These are phyloP conservation scores for Xylaria venustula DNA, from an alignment of 495 filamentous ascomycete genomes.

Conservation along the genomic window DNA sequence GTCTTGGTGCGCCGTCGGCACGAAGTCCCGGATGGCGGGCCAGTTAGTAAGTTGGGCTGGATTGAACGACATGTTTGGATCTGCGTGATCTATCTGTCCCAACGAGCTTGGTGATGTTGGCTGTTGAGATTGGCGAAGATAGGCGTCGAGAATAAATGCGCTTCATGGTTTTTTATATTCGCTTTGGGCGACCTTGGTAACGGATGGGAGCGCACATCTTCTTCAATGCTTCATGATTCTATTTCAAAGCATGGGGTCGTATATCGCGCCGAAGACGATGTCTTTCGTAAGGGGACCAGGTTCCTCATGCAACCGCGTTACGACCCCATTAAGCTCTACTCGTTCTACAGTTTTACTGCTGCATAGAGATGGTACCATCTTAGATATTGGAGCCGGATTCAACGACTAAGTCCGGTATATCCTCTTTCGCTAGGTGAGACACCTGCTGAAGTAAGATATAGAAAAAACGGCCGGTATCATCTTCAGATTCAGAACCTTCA, in stretches of 20 bases:
- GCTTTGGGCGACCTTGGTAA: not conserved
- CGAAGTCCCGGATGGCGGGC: slow-evolving; percentile 16
- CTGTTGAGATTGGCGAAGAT: not conserved
- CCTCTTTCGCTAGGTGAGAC: not conserved
- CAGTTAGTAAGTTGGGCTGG: slow-evolving; percentile 6
- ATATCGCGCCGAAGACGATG: not conserved
- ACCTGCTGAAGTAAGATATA: too few relatives aligned
- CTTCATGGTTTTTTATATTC: not conserved
- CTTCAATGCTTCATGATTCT: too few relatives aligned
- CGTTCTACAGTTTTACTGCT: not conserved
- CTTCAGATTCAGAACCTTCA: too few relatives aligned
- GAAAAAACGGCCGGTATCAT: too few relatives aligned
- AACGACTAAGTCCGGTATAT: not conserved
- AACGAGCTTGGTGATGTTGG: not conserved
- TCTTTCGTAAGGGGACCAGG: not conserved
- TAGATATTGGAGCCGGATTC: not conserved
- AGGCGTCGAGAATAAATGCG: not conserved
- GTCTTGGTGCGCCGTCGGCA: slow-evolving; percentile 25
- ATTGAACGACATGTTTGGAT: not conserved
- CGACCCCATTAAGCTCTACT: not conserved
- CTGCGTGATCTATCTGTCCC: not conserved
- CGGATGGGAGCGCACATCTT: too few relatives aligned
- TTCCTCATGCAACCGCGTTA: not conserved
- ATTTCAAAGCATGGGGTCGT: not conserved
- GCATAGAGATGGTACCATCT: not conserved